Evolutionary conservation across 2,329 filamentous ascomycete species (phyloP), one percentile per base, ranked within the genome.

Genomic region (Leptodontidium sp.): DNA sequence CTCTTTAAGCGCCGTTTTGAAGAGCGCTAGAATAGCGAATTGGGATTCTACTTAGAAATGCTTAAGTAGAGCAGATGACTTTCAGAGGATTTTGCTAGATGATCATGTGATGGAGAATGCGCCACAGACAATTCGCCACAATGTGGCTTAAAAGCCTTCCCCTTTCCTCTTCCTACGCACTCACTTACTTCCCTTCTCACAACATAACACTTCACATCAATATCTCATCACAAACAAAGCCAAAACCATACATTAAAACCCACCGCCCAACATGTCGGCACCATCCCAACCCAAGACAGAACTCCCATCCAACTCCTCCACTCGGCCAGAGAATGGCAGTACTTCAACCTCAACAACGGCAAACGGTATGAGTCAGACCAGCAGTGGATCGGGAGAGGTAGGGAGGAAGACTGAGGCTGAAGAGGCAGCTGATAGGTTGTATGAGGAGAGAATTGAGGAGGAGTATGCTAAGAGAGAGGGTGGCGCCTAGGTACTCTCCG

Each of bases 401-500:
- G 14, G 11, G 9, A 50, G 47, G 53, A 65, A 64, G 43, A 61
- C 53, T 1, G 61, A 67, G 24, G 68, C 59, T 26, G 64, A 69
- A 21, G 52, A 64, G 43, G 68, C 57, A 35, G 65, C 65, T 15
- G 72, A 69, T 63, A 66, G 64, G 15, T 85, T 84, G 74, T 88
- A 88, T 72, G 81, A 82, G 65, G 86, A 88, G 78, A 85, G 86
- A 24, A 88, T 88, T 38, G 86, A 88, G 78, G 85, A 88, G 1
- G 86, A 88, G 75, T 88, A 88, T 71, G 86, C 86, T 65, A 88
- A 88, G 80, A 82, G 86, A 40, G 86, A 88, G 79, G 86, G 87
- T 29, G 86, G 86, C 68, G 86, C 87, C 70, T 88, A 38, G 47
- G 43, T 21, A 11, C 9, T 55, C 7, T 14, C 5, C 12, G 7